Evolutionary conservation across 1,284 basidiomycete genomes (phyloP).

Genomic region (Schizophyllum commune): DNA sequence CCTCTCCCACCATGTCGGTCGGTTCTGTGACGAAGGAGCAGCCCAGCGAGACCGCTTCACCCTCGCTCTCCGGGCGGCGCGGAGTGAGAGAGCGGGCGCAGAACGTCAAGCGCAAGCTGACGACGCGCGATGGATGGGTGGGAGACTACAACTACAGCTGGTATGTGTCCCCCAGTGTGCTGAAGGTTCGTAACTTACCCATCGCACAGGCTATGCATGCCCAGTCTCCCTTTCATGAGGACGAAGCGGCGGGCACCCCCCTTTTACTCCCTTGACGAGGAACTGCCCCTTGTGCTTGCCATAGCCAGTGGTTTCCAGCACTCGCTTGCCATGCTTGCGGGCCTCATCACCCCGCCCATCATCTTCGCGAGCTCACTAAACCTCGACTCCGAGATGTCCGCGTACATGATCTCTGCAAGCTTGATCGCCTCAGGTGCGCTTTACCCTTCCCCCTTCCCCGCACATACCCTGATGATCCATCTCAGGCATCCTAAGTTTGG

Average conservation of each 20-base stretch:
- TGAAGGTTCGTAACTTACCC: not conserved
- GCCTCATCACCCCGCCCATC: constrained; percentile 71
- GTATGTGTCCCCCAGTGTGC: constrained; percentile 17
- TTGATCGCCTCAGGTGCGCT: constrained; percentile 65
- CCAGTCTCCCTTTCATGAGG: constrained; percentile 48
- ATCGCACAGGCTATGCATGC: constrained; percentile 47
- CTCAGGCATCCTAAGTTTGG: constrained; percentile 60
- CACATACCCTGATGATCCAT: not conserved
- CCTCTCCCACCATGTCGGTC: constrained; percentile 1
- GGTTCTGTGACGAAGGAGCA: not conserved
- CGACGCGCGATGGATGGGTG: constrained; percentile 58
- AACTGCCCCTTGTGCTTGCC: constrained; percentile 63
- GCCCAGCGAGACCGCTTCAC: not conserved
- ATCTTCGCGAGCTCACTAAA: constrained; percentile 65
- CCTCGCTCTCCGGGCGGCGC: not conserved
- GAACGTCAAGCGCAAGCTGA: constrained; percentile 24
- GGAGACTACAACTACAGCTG: constrained; percentile 74
- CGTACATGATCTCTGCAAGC: constrained; percentile 79
- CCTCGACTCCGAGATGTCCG: constrained; percentile 46
- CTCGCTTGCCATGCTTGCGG: constrained; percentile 76
- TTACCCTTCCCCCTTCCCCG: constrained; percentile 5
- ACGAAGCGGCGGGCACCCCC: constrained; percentile 41
- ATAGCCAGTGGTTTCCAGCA: constrained; percentile 70
- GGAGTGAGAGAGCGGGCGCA: not conserved
- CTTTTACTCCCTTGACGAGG: constrained; percentile 66